These are phyloP conservation scores for Epichloe uncinata DNA, from an alignment of 2,329 filamentous ascomycete species.

Conservation along the genomic window DNA sequence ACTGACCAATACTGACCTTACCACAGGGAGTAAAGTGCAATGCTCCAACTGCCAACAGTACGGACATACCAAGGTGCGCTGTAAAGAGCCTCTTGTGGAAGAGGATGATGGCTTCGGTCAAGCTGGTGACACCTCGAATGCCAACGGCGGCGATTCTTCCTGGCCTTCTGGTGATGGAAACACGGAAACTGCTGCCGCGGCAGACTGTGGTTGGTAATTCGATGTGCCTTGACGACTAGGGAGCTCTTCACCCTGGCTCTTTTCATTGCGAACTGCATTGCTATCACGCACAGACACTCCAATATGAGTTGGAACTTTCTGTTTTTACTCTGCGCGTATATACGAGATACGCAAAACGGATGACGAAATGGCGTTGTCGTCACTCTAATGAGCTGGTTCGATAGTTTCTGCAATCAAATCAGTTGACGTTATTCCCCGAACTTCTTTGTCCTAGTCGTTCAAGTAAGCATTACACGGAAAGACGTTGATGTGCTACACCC, in stretches of 20 bases:
- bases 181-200: neutral
- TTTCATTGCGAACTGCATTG: neutral
- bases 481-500: neutral
- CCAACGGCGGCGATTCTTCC: neutral
- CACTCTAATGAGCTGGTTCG: neutral
- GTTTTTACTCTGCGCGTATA: neutral
- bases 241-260: neutral
- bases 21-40: slow-evolving; percentile 25
- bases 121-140: slow-evolving; percentile 5
- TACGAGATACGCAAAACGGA: neutral
- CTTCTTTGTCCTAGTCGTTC: neutral
- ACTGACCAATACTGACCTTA: neutral
- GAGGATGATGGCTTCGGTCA: slow-evolving; percentile 7
- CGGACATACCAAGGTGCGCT: slow-evolving; percentile 26
- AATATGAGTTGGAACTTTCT: neutral
- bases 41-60: slow-evolving; percentile 25
- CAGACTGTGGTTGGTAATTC: neutral
- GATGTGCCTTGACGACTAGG: neutral
- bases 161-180: slow-evolving; percentile 5
- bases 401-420: neutral
- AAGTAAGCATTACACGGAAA: neutral
- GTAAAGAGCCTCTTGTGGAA: slow-evolving; percentile 16
- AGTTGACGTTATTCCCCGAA: neutral
- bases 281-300: neutral
- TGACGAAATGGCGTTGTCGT: neutral